A percentile compares a stretch with the other conserved stretches of the same genome.
phyloP scores from a whole-genome alignment of 176 grass and related monocot species.

The Eragrostis nindensis region DNA sequence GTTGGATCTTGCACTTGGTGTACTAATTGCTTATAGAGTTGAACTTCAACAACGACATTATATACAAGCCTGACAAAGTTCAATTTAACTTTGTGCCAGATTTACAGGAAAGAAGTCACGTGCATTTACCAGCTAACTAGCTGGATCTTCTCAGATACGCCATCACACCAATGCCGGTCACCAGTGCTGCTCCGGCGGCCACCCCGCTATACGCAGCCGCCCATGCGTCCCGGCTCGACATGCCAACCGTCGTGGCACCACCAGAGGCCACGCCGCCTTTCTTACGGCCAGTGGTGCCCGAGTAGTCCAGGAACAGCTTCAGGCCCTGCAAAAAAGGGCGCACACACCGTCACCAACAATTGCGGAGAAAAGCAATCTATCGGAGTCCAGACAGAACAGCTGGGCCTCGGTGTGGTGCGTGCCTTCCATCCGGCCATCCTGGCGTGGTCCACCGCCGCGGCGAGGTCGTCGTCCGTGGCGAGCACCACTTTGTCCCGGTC shows the following conservation, averaged over 20 bases:
- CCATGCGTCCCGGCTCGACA: conserved; percentile 48
- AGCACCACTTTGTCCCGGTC: conserved; percentile 81
- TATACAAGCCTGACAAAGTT: too few relatives aligned
- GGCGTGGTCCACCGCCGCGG: conserved; percentile 75
- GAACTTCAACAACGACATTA: too few relatives aligned
- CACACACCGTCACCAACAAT: too few relatives aligned
- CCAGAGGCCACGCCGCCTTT: conserved; percentile 8
- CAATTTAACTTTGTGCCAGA: neutral
- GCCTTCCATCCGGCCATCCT: conserved; percentile 86
- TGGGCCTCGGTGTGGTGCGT: too few relatives aligned
- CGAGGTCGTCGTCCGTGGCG: conserved; percentile 68
- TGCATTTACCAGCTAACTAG: neutral
- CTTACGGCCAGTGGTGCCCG: conserved; percentile 33
- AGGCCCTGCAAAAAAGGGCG: too few relatives aligned
- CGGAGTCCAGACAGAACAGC: too few relatives aligned
- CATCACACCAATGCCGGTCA: conserved; percentile 66
- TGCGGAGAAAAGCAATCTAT: too few relatives aligned
- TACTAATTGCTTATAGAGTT: too few relatives aligned
- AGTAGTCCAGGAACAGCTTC: conserved; percentile 70
- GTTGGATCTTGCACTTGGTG: too few relatives aligned
- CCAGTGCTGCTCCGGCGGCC: conserved; percentile 58
- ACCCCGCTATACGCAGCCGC: conserved; percentile 52
- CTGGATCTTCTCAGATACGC: conserved; percentile 57
- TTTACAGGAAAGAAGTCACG: neutral
- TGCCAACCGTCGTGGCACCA: conserved; percentile 15